Evolutionary conservation across 306 rosid species (phyloP).

Genomic region (Lathyrus sativus): DNA sequence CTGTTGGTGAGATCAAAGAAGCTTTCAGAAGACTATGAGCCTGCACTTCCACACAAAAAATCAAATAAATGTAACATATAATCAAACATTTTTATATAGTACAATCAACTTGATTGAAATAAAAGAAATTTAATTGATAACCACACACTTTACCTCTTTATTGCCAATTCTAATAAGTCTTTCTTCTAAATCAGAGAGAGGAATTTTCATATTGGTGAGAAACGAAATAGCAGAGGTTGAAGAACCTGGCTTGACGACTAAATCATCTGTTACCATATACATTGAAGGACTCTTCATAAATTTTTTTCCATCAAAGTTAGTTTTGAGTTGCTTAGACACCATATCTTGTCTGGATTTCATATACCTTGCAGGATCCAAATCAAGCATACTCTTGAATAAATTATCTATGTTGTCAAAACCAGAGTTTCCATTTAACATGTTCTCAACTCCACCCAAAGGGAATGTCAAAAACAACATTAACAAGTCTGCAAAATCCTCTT

Average conservation of each 20-base stretch:
- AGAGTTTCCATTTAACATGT: slow-evolving; percentile 28
- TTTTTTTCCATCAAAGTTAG: not conserved
- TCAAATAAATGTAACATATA: no score
- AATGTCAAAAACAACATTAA: slow-evolving; percentile 24
- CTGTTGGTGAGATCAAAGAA: slow-evolving; percentile 24
- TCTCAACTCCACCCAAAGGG: slow-evolving; percentile 32
- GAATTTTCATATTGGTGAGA: not conserved
- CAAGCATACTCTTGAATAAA: slow-evolving; percentile 11
- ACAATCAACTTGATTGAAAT: no score
- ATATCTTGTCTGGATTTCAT: not conserved
- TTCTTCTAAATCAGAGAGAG: slow-evolving; percentile 33
- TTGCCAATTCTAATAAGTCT: slow-evolving; percentile 8
- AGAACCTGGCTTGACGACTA: slow-evolving; percentile 20
- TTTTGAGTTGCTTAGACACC: not conserved
- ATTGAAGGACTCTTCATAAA: not conserved
- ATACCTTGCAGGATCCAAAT: not conserved
- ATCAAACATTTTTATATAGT: no score
- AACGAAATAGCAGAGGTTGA: not conserved
- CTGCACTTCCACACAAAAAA: not conserved
- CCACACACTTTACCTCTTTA: slow-evolving; percentile 29
- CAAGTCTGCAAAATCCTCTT: slow-evolving; percentile 28
- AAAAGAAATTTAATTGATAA: no score
- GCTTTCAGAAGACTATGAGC: slow-evolving; percentile 32
- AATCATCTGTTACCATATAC: slow-evolving; percentile 38
- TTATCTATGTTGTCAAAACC: not conserved